Conservation (phyloP, 805 yeast genomes). For the Candida gorgasii region DNA sequence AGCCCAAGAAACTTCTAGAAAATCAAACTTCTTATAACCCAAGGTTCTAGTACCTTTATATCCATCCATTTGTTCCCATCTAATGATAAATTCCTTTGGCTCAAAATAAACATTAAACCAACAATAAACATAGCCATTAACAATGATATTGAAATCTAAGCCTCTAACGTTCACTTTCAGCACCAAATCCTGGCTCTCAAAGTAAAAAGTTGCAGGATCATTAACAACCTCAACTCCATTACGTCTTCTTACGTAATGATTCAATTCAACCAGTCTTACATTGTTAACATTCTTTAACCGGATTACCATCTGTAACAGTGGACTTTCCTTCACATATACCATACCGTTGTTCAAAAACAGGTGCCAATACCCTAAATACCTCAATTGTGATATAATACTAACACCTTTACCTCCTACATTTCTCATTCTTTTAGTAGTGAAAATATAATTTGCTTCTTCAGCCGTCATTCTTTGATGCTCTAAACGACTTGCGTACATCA, state of each 20-base stretch:
- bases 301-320: not conserved
- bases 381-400: constrained; percentile 64
- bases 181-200: not conserved
- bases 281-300: not conserved
- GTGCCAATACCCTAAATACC: constrained; percentile 60
- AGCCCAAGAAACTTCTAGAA: constrained; percentile 46
- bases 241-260: not conserved
- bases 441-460: constrained; percentile 50
- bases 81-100: constrained; percentile 14
- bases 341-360: not conserved
- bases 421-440: constrained; percentile 60
- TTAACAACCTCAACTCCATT: constrained; percentile 5
- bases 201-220: not conserved
- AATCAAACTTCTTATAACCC: constrained; percentile 57
- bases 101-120: constrained; percentile 28
- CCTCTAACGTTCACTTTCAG: not conserved
- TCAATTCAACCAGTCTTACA: not conserved
- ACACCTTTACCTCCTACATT: constrained; percentile 63
- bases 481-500: constrained; percentile 47
- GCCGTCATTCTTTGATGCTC: constrained; percentile 28
- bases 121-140: constrained; percentile 22
- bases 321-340: not conserved
- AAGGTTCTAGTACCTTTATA: constrained; percentile 56
- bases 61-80: constrained; percentile 58
- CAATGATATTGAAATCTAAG: constrained; percentile 19